Evolutionary conservation across 768 basidiomycete genomes (phyloP).

Genomic region (Amyloporia xantha): DNA sequence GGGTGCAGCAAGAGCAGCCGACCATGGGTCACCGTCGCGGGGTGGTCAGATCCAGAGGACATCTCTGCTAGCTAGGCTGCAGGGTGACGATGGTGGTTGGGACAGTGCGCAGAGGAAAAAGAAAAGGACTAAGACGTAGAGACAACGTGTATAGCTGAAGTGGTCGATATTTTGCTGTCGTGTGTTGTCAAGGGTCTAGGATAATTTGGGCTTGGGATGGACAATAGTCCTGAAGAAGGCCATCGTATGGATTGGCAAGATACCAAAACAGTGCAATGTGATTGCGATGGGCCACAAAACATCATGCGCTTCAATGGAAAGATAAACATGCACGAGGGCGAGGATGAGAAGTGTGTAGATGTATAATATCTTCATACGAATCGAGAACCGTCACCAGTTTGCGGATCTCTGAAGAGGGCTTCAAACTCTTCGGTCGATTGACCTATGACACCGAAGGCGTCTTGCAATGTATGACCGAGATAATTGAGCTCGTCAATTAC

Average conservation of each 20-base stretch:
- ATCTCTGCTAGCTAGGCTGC: slow-evolving; percentile 14
- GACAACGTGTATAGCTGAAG: not conserved
- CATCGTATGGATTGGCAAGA: not conserved
- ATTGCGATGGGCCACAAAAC: too few species aligned
- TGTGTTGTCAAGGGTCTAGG: not conserved
- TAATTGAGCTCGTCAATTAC: slow-evolving; percentile 85
- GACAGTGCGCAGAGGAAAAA: slow-evolving; percentile 9
- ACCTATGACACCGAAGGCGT: slow-evolving; percentile 90
- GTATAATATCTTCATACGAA: not conserved
- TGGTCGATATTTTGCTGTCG: too few species aligned
- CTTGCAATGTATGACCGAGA: slow-evolving; percentile 75
- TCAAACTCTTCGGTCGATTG: slow-evolving; percentile 80
- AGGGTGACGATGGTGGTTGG: slow-evolving; percentile 2
- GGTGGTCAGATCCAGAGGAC: not conserved
- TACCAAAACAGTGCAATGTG: not conserved
- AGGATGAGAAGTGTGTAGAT: not conserved
- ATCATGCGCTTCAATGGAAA: too few species aligned
- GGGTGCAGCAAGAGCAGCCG: slow-evolving; percentile 37
- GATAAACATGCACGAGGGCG: too few species aligned
- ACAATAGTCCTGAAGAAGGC: not conserved
- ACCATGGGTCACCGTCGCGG: slow-evolving; percentile 1
- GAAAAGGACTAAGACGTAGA: slow-evolving; percentile 14
- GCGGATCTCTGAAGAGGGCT: slow-evolving; percentile 44
- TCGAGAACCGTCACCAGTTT: not conserved
- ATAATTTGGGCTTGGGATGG: not conserved